Evolutionary conservation across 139 green algal genomes (phyloP), one percentile per base, ranked within the genome.

Genomic region (Astrephomene gubernaculifera): DNA sequence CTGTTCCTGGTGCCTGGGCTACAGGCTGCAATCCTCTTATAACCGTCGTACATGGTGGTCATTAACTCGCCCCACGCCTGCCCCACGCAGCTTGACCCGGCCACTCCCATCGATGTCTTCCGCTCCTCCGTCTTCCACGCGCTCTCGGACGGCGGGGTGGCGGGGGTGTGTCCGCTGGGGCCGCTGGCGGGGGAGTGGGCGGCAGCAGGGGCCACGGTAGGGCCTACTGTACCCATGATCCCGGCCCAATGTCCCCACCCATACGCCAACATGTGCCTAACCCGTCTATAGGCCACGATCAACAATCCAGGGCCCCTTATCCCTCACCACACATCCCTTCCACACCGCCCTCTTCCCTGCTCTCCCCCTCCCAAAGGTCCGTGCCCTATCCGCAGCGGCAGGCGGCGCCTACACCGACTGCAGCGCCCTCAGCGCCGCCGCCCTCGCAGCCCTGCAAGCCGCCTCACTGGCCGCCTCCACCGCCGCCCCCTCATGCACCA

Each of bases 81-180:
- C 33, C 38, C 5, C 17, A 1, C 10, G 43, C 69, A 79, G 71
- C 24, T 81, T 21, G 57, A 71, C 39, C 75, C 75, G 29, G 60
- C 38, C 10, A 43, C 44, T 12, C n/a, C 39, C 39, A 29, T 83
- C 38, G 75, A 83, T 38, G 75, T 22, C 14, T 83, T 83, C 57
- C 57, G 75, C 22, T 33, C 57, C 29, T 39, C 57, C 19, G 75
- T 83, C 1, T 68, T 63, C 75, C 0, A 12, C 31, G 75, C 54
- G 39, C 75, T 83, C 29, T 72, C 57, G 22, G 38, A 83, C 41
- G 75, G 75, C 27, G 75, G 75, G 25, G 31, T 83, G 4, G 57
- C 43, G 39, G 75, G 75, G 17, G 57, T 83, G 41, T 83, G 75
- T 27, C 75, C 75, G 49, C 75, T 83, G 39, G 54, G 54, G 33